Evolutionary conservation across 495 filamentous ascomycete species (phyloP), one percentile per base, ranked within the genome.

Genomic region (Tirmania nivea): DNA sequence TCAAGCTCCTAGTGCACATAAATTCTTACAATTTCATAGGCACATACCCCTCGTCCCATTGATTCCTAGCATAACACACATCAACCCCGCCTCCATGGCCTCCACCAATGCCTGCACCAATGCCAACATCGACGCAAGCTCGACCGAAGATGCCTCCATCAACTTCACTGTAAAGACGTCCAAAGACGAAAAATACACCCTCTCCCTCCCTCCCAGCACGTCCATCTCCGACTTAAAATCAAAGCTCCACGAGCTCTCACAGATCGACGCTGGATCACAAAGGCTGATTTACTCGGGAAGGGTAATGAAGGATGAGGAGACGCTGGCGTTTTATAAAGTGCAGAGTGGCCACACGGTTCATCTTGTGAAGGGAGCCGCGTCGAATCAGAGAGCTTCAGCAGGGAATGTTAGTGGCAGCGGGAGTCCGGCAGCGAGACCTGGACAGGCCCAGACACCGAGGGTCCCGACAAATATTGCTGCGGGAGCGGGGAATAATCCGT

Each of bases 281-380:
- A 85, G 92, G 48, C 72, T 99, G 58, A 99, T 99, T 67, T 96
- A 96, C 69, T 95, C 89, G 8, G 92, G 92, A 31, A 79, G 88
- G 55, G 88, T 99, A 19, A 75, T 99, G 68, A 99, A 95, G 69
- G 85, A 99, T 63, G 77, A 78, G 42, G 87, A 96, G 56, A 81
- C 82, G 0, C 67, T 99, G 47, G 78, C 72, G 52, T 75, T 78
- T 21, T 93, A 92, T 69, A 99, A 94, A 69, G 85, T 99, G 67
- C 93, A 95, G 69, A 76, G 84, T 54, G 82, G 84, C n/a, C 86
- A 95, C 63, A 95, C 90, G 9, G 78, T 96, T 55, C 92, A 99
- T 67, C 73, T 99, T 61, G 92, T 99, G 53, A 94, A 92, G 68
- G 85, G 85, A 59, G 92, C 92, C 34, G 81, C 80, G 21, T 96